Percentiles rank a stretch among this genome's conserved stretches.
These are phyloP conservation scores for Citrullus amarus DNA, from an alignment of 306 rosid species.

Conservation along the genomic window DNA sequence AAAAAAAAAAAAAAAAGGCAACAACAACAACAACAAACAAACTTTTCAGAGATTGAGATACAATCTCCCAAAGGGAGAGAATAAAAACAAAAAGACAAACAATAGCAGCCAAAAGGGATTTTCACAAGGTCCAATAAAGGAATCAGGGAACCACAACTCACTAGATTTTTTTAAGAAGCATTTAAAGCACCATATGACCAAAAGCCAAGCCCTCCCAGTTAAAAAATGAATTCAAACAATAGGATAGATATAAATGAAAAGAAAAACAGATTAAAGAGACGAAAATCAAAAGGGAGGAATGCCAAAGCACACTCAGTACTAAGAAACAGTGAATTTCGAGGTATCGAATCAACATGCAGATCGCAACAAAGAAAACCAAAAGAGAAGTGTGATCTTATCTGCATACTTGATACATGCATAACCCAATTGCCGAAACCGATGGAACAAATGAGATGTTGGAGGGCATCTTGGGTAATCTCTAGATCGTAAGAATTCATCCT, in stretches of 20 bases:
- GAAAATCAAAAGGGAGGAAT: background rate
- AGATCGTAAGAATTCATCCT: conserved; percentile 86
- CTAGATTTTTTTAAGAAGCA: background rate
- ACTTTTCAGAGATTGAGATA: background rate
- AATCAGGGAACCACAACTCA: background rate
- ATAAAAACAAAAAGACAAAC: background rate
- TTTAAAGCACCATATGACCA: background rate
- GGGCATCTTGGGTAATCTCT: conserved; percentile 98
- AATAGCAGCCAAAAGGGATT: background rate
- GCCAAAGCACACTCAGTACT: background rate
- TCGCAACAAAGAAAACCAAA: background rate
- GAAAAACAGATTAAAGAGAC: background rate
- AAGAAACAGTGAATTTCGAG: background rate
- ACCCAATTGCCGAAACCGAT: conserved; percentile 84
- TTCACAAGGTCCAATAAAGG: background rate
- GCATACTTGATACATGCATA: conserved; percentile 85
- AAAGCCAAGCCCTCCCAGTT: background rate
- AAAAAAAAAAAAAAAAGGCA: too few species aligned
- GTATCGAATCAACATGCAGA: background rate
- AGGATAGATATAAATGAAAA: background rate
- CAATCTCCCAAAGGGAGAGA: background rate
- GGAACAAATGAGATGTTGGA: conserved; percentile 90
- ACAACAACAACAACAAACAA: too few species aligned
- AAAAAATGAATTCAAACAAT: background rate
- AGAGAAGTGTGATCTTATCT: conserved; percentile 6